Base-by-base conservation (phyloP, 2,329 filamentous ascomycete species). In the Botrytis fabae region DNA sequence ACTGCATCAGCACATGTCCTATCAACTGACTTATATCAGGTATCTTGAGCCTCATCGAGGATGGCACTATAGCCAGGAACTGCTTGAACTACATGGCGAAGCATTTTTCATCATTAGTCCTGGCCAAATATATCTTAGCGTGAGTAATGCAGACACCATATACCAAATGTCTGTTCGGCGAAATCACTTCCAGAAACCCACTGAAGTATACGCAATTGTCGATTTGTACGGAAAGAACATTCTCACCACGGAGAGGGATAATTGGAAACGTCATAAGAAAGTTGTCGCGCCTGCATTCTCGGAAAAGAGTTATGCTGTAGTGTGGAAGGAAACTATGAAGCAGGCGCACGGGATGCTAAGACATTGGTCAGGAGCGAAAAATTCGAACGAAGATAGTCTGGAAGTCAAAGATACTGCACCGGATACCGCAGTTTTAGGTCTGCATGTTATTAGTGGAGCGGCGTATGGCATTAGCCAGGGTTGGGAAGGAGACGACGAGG, bases 231-330 rank as follows among this genome's bases (percentile, higher is more conserved):
- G 93, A 44, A 85, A 89, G 72, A 95, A 93, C 79, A 86, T 95
- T 1, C 82, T 95, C 35, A 89, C 89, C 0, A 89, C 90, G 2
- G 92, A 95, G 80, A 92, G 92, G 1, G 80, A 84, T 0, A 82
- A 87, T 42, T 95, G 92, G 92, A 89, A 90, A 51, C 86, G 88
- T 81, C 92, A 95, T 80, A 88, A 92, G 75, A 93, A 92, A 82
- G 86, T 90, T 62, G 91, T 90, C 0, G 88, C 90, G 42, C 89
- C 92, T 0, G 88, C 89, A 4, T 95, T 95, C 81, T 93, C 91
- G 74, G 93, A 95, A 83, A 90, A 87, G 82, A 95, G 93, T 81
- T 90, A 93, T 72, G 84, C 86, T 25, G 80, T 92, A 38, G 89
- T 92, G 2, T 93, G 90, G 81, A 83, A 82, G 10, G 90, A 93